Base-by-base conservation (phyloP, 345 rosid species). In the Odontarrhena argentea region DNA sequence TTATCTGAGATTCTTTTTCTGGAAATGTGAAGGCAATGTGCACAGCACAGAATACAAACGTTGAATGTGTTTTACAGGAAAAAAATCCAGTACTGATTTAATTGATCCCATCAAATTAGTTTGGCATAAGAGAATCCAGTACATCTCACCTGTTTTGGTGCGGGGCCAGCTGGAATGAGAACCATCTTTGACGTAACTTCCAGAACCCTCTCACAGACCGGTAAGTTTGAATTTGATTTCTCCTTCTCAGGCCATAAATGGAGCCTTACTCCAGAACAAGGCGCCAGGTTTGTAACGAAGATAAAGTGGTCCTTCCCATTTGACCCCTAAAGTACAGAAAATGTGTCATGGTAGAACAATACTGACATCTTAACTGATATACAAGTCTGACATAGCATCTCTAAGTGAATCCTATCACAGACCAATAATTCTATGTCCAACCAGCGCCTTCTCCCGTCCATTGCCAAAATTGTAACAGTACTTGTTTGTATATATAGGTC, bases 371-470 rank as follows among this genome's bases (percentile, higher is more conserved):
- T 18, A 54, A 48, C 26, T 48, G 42, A 56, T 42, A 54, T 56
- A 64, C 37, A 62, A 35, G 61, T 69, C 26, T 61, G 48, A 44
- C 55, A 68, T 61, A 59, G 45, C 48, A 67, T 55, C 55, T 38
- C 65, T 49, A 68, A 61, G 68, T 63, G 68, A 68, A 69, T 36
- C 32, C 54, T 54, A 62, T 50, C 42, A 74, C 91, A 79, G 59
- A 94, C 99, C 95, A 88, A 78, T 74, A 83, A 78, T 43, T 82
- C 77, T 77, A 91, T 86, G 82, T 94, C 99, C 78, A 94, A 74
- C 99, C 99, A 94, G 60, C 99, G 85, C 77, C 96, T 82, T 80
- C 91, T 91, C 64, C 99, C 99, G 71, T 94, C 99, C 99, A 94
- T 94, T 58, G 99, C 99, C 87, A 94, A 87, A 77, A 91, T 83